Evolutionary conservation across 1,139 yeast genomes (phyloP), one percentile per base, ranked within the genome.

Genomic region (Magnusiomyces tetraspermus): DNA sequence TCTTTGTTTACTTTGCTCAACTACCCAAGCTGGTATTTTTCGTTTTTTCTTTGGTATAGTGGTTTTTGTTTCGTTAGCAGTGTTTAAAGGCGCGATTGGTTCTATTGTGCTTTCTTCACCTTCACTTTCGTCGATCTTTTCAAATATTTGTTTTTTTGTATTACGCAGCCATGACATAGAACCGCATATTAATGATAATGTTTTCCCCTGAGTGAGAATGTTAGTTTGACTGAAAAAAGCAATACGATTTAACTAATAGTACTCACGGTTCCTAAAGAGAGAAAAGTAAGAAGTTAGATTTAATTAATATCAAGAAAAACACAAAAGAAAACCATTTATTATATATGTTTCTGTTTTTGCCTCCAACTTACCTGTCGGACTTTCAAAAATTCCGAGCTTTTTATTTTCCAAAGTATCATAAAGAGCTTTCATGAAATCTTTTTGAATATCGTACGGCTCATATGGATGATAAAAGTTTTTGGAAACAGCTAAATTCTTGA

Each of bases 81-180:
- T n/a, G n/a, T n/a, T n/a, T n/a, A 11, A 36, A n/a, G 13, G 38
- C 3, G 17, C 19, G 17, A 31, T 59, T 70, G 23, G 62, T 88
- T 47, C 76, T 77, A 37, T 79, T 82, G 6, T 65, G 70, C 2
- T 60, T n/a, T n/a, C n/a, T n/a, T n/a, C n/a, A n/a, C n/a, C 70
- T 10, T 68, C 70, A 60, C 49, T 65, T 41, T 21, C 24, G 46
- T 30, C 48, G 24, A 57, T 55, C 13, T 59, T 55, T 21, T 61
- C 58, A 22, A 66, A 61, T 24, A 57, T 54, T 10, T 58, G 59
- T 36, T 64, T 65, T 62, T 82, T 83, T 59, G 78, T 72, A 42
- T 80, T 77, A 50, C 97, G 71, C 13, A 90, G 71, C 96, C 96
- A 90, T 0, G 94, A 79, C 80, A 90, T 76, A 0, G 94, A 73